A percentile compares a stretch with the other conserved stretches of the same genome.
Evolutionary conservation across 257 asterid species (phyloP).

Genomic region (Solanum gandarillasii): DNA sequence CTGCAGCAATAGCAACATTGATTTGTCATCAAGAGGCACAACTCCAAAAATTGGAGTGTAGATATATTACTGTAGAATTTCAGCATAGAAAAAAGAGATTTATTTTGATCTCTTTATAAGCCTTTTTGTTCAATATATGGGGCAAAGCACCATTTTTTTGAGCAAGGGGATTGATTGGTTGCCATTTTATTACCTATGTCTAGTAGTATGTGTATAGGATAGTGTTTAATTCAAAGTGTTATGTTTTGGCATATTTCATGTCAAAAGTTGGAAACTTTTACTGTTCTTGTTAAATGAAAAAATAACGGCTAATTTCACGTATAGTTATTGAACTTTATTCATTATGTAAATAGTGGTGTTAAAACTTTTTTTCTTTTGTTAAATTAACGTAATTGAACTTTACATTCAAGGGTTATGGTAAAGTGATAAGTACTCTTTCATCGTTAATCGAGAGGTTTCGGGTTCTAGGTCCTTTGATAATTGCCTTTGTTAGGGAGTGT

Average conservation of each 20-base stretch:
- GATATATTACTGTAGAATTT: constrained; percentile 2
- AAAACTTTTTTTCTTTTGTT: no score
- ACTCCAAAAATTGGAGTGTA: constrained; percentile 41
- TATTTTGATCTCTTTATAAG: neutral
- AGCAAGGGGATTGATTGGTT: neutral
- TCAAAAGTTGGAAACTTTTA: neutral
- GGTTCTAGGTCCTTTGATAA: no score
- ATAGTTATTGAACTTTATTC: neutral
- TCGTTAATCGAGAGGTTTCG: no score
- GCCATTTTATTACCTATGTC: neutral
- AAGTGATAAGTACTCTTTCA: no score
- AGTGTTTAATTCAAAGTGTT: neutral
- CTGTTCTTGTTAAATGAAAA: neutral
- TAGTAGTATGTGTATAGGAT: neutral
- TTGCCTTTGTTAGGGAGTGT: no score
- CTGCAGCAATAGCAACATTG: constrained; percentile 1
- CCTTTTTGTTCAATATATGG: neutral
- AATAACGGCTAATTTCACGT: no score
- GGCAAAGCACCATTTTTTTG: neutral
- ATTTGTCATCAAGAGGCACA: constrained; percentile 20
- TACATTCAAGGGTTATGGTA: no score
- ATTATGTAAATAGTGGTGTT: no score
- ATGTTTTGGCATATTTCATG: neutral
- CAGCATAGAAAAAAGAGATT: neutral
- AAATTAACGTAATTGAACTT: no score